Base-by-base conservation (phyloP, 305 asterid genomes). In the Andrographis paniculata region DNA sequence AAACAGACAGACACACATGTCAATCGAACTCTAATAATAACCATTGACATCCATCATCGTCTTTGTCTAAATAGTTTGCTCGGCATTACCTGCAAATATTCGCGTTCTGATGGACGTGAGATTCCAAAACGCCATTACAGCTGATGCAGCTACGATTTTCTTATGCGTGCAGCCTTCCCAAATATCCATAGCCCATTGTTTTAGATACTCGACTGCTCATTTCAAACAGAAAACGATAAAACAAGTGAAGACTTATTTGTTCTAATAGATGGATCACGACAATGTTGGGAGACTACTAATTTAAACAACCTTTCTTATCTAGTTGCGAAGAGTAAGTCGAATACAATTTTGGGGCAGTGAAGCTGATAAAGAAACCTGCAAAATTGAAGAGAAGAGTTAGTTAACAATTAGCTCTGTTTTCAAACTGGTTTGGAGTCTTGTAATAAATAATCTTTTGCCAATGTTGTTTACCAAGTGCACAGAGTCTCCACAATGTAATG, bases 111-210 rank as follows among this genome's bases (percentile, higher is more conserved):
- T 68, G 27, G 92, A 64, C 19, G 98, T 74, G 14, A 89, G 73
- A 54, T 86, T 83, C 96, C 98, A 86, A 68, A 89, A 80, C 13
- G 94, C 94, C 9, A 81, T 75, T 18, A 73, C 75, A 1, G 60
- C 67, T 13, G 86, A 82, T 56, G 71, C 81, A 20, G 84, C 91
- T 52, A 78, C 86, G 38, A 89, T 54, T 63, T 68, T 86, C 56
- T 86, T 89, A 61, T 71, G 94, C 1, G 86, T 65, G 75, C 98
- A 86, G 74, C 66, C 63, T 59, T 69, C 72, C 95, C 95, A 84
- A 30, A 68, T 60, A 31, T 73, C 74, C 55, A 68, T 1, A 38
- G 67, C 65, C 77, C 80, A 37, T 20, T 51, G 24, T 58, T 61
- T 81, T 54, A 68, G 11, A 43, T 40, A 39, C 55, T 70, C 67